phyloP scores from a whole-genome alignment of 805 yeast genomes.

The Saccharomyces jurei region DNA sequence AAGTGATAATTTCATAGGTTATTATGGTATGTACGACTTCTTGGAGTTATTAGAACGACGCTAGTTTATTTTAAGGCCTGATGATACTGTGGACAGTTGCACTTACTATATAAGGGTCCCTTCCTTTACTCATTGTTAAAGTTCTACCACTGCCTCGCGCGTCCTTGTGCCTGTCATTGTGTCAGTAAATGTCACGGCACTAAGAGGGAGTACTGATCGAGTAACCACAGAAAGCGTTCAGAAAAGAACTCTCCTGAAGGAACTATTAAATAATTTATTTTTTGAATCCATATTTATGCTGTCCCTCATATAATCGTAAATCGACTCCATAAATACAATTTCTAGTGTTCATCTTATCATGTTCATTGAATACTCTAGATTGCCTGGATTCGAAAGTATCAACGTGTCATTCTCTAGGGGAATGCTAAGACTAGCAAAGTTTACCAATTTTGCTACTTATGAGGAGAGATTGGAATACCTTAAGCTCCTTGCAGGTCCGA shows the following conservation, averaged over 20 bases:
- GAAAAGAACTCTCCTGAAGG: not conserved
- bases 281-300: not conserved
- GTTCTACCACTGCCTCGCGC: not conserved
- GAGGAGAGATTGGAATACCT: not conserved
- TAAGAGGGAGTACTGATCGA: not conserved
- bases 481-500: not conserved
- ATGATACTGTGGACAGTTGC: not conserved
- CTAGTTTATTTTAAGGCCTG: too few species aligned
- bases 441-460: not conserved
- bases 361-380: not conserved
- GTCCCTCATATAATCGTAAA: not conserved
- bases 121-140: not conserved
- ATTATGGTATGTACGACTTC: too few species aligned
- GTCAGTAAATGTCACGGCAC: not conserved
- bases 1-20: too few species aligned
- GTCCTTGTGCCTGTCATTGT: not conserved
- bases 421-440: not conserved
- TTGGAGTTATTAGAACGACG: too few species aligned
- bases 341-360: not conserved
- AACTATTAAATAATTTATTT: not conserved
- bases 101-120: not conserved
- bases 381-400: not conserved
- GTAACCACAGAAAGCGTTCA: not conserved
- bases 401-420: not conserved
- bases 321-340: not conserved